Base-by-base conservation (phyloP, 306 rosid species). In the Trifolium repens region DNA sequence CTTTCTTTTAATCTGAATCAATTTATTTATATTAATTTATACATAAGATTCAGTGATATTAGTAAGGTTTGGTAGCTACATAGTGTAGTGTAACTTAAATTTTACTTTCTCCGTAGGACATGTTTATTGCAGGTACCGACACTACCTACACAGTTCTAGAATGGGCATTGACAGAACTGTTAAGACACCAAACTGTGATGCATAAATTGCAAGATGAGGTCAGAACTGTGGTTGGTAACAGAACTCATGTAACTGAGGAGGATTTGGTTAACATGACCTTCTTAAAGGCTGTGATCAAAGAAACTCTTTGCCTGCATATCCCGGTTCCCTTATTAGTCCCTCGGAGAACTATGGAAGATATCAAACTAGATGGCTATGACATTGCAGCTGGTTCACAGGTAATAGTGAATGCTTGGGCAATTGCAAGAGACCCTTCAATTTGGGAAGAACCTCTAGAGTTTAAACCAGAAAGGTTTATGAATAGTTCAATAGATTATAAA, bases 391-490 rank as follows among this genome's bases (percentile, higher is more conserved):
- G 59, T 0, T 16, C 59, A 53, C 27, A 17, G 2, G 59, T 53
- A 2, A 53, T 53, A 2, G 5, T 53, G 5, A 79, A 73, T 72
- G 70, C 69, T 3, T 79, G 74, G 74, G 75, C 55, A 0, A 66
- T 79, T 79, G 75, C 27, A 44, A 66, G 74, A 57, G 79, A 79
- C 12, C 37, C 79, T 66, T 66, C 55, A 8, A 73, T 4, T 24
- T 79, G 83, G 83, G 64, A 79, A 4, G 55, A 57, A 5, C 79
- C 83, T 66, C 47, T 43, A 1, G 79, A 73, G 64, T 79, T 79
- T 50, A 67, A 73, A 35, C 83, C 83, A 22, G 83, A 79, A 37
- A 79, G 83, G 74, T 79, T 79, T 15, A 22, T 73, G 5, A 35
- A 26, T 11, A 79, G 70, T 17, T 73, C 70, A 53, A 53, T 17